phyloP scores from a whole-genome alignment of 768 basidiomycete genomes.

The Rhodosporidiobolus sp. region DNA sequence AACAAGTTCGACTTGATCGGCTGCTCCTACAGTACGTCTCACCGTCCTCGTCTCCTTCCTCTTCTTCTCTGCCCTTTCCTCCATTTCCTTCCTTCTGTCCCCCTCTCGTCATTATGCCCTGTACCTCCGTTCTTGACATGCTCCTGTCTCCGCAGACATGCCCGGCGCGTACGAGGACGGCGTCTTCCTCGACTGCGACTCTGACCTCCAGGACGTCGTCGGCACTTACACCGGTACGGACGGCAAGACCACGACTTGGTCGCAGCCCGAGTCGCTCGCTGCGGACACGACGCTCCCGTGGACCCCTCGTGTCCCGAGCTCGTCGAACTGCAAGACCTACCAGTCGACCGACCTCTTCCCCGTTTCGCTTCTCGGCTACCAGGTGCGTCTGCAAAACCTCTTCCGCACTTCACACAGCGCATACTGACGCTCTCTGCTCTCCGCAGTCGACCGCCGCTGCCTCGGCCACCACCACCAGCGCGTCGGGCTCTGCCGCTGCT shows the following conservation, averaged over 20 bases:
- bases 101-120: no score
- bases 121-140: no score
- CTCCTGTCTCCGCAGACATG: slow-evolving; percentile 4
- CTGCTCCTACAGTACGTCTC: slow-evolving; percentile 31
- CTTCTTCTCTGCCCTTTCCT: not conserved
- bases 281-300: slow-evolving; percentile 20
- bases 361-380: slow-evolving; percentile 4
- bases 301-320: slow-evolving; percentile 19
- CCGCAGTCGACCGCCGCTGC: no score
- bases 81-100: not conserved
- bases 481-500: not conserved
- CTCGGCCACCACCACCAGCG: not conserved
- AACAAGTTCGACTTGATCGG: slow-evolving; percentile 33
- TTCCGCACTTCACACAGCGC: not conserved
- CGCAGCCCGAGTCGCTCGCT: slow-evolving; percentile 14
- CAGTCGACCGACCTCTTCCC: slow-evolving; percentile 16
- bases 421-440: no score
- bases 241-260: slow-evolving; percentile 18
- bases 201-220: slow-evolving; percentile 27
- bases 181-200: slow-evolving; percentile 29
- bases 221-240: slow-evolving; percentile 22
- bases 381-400: not conserved
- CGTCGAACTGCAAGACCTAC: slow-evolving; percentile 29
- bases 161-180: slow-evolving; percentile 29
- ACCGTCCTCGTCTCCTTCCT: not conserved